Conservation (phyloP, 2,329 filamentous ascomycete genomes). For the Alternaria incomplexa region DNA sequence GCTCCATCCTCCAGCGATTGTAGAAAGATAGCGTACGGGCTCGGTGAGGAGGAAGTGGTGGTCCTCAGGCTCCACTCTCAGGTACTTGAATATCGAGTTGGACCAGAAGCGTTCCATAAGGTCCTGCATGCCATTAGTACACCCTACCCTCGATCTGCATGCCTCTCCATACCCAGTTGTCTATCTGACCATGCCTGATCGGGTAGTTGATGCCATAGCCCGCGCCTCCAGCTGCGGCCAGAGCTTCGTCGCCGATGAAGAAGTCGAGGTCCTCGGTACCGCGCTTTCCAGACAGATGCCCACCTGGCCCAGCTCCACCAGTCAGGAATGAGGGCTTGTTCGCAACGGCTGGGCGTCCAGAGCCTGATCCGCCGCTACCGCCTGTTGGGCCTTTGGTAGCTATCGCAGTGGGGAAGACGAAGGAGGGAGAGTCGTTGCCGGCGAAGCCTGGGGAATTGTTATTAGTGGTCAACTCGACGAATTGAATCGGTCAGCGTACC, state of each 20-base stretch:
- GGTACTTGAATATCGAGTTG: conserved; percentile 99
- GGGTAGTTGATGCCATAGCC: conserved; percentile 97
- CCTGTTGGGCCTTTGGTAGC: conserved; percentile 83
- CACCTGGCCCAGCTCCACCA: conserved; percentile 81
- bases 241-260: conserved; percentile 97
- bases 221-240: conserved; percentile 81
- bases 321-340: conserved; percentile 97
- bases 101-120: conserved; percentile 99
- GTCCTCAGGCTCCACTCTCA: conserved; percentile 96
- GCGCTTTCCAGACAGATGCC: conserved; percentile 87
- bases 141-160: not conserved
- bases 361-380: conserved; percentile 76
- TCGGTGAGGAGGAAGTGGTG: conserved; percentile 98
- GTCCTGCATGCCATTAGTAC: conserved; percentile 64
- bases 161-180: conserved; percentile 81
- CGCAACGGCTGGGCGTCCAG: conserved; percentile 85
- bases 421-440: conserved; percentile 98
- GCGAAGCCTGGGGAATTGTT: conserved; percentile 76
- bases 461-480: conserved; percentile 32
- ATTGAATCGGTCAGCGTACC: conserved; percentile 63
- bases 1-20: not conserved
- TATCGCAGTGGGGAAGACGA: conserved; percentile 98
- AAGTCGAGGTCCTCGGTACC: conserved; percentile 98
- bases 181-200: conserved; percentile 96
- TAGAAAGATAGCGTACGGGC: conserved; percentile 67